Conservation (phyloP, 768 basidiomycete genomes). For the Suillus lakei region DNA sequence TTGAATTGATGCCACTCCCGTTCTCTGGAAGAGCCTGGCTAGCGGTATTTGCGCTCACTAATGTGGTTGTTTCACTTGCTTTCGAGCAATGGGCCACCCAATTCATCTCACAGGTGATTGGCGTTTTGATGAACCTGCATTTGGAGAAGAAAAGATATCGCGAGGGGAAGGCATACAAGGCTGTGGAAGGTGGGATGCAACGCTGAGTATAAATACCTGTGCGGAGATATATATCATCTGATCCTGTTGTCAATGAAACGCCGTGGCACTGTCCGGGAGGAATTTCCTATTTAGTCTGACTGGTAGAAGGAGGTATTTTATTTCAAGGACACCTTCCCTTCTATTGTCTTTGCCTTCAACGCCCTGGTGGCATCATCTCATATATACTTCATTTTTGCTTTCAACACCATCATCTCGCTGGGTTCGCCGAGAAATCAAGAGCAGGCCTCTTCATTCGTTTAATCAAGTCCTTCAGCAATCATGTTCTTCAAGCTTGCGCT, state of each 20-base stretch:
- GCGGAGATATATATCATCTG: conserved; percentile 1
- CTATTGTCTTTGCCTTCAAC: conserved; percentile 15
- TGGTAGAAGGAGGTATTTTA: not conserved
- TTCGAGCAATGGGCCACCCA: conserved; percentile 82
- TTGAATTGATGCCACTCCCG: conserved; percentile 82
- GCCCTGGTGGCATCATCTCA: conserved; percentile 40
- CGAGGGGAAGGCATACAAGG: conserved; percentile 84
- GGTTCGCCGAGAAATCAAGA: conserved; percentile 32
- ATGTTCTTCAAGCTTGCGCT: conserved; percentile 28
- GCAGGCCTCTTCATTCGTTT: conserved; percentile 43
- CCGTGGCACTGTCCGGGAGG: not conserved
- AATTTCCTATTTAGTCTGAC: conserved; percentile 1
- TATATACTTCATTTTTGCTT: conserved; percentile 10
- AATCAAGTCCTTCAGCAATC: conserved; percentile 12
- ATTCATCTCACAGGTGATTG: conserved; percentile 59
- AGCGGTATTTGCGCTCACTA: conserved; percentile 66
- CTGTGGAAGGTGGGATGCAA: conserved; percentile 75
- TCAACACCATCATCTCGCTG: conserved; percentile 25
- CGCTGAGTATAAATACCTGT: not conserved
- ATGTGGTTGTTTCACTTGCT: conserved; percentile 69
- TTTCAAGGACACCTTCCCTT: not conserved
- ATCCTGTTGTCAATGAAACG: conserved; percentile 6
- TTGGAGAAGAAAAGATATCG: conserved; percentile 50
- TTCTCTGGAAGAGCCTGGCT: conserved; percentile 69
- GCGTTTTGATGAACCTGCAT: conserved; percentile 46